phyloP scores from a whole-genome alignment of 2,329 filamentous ascomycete genomes.

The Torrubiellomyces zombiae region DNA sequence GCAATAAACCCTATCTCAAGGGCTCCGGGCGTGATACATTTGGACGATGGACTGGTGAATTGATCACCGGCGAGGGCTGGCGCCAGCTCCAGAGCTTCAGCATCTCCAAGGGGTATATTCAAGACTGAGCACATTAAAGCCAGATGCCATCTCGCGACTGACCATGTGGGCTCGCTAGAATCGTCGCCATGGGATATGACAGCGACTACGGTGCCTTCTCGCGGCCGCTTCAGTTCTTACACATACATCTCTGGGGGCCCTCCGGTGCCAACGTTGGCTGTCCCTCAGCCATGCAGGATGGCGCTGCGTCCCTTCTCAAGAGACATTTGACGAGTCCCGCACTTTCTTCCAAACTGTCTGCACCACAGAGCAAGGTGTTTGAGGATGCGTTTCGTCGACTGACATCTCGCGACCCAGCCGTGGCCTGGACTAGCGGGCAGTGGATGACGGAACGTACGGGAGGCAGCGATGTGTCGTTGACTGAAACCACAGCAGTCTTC shows the following conservation, averaged over 20 bases:
- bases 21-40: slow-evolving; percentile 43
- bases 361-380: slow-evolving; percentile 24
- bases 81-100: slow-evolving; percentile 41
- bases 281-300: slow-evolving; percentile 51
- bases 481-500: slow-evolving; percentile 41
- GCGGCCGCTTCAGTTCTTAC: slow-evolving; percentile 42
- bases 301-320: slow-evolving; percentile 35
- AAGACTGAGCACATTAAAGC: no score
- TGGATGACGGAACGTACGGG: slow-evolving; percentile 64
- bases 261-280: slow-evolving; percentile 46
- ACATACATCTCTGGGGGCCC: slow-evolving; percentile 38
- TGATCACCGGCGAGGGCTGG: slow-evolving; percentile 54
- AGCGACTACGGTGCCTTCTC: slow-evolving; percentile 30
- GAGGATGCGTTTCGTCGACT: slow-evolving; percentile 35
- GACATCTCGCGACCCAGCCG: slow-evolving; percentile 27
- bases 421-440: slow-evolving; percentile 55
- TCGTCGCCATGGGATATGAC: slow-evolving; percentile 45
- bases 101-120: slow-evolving; percentile 31
- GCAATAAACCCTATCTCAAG: slow-evolving; percentile 42
- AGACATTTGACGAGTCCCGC: slow-evolving; percentile 20
- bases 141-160: not conserved
- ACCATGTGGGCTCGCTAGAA: no score
- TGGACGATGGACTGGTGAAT: slow-evolving; percentile 38
- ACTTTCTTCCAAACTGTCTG: slow-evolving; percentile 11
- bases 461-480: slow-evolving; percentile 51